These are phyloP conservation scores for Candida oleophila DNA, from an alignment of 805 yeast genomes.

Conservation along the genomic window DNA sequence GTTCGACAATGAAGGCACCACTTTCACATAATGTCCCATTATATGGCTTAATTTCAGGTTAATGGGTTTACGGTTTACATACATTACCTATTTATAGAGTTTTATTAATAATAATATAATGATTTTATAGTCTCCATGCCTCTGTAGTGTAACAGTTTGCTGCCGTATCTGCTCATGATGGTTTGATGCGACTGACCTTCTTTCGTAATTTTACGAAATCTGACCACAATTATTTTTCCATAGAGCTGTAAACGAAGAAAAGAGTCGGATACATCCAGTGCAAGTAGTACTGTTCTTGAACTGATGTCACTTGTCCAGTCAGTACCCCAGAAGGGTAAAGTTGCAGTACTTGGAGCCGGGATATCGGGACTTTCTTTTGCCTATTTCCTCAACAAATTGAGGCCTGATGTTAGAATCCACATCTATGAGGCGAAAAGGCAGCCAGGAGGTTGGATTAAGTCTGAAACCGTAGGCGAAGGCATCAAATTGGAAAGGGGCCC, in stretches of 20 bases:
- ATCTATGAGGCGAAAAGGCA: conserved; percentile 55
- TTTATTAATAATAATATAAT: no score
- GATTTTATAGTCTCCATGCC: no score
- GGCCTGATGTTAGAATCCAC: conserved; percentile 73
- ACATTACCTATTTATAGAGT: not conserved
- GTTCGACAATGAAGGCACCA: not conserved
- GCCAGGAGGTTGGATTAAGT: conserved; percentile 80
- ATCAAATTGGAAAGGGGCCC: conserved; percentile 81
- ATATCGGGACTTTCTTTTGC: conserved; percentile 79
- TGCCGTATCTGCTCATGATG: no score
- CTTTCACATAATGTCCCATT: not conserved
- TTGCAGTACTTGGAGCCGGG: conserved; percentile 86
- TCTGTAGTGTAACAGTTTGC: no score
- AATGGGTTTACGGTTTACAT: no score
- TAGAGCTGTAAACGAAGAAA: no score
- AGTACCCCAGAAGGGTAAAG: conserved; percentile 30
- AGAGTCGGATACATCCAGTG: not conserved
- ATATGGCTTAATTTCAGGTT: no score
- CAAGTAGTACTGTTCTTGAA: not conserved
- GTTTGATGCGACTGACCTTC: no score
- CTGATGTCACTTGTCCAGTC: conserved; percentile 4
- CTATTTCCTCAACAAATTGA: conserved; percentile 62
- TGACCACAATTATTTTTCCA: no score
- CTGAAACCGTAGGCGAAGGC: conserved; percentile 34
- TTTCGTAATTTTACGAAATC: no score